Conservation (phyloP, 2,329 filamentous ascomycete species). For the Pseudopithomyces chartarum region DNA sequence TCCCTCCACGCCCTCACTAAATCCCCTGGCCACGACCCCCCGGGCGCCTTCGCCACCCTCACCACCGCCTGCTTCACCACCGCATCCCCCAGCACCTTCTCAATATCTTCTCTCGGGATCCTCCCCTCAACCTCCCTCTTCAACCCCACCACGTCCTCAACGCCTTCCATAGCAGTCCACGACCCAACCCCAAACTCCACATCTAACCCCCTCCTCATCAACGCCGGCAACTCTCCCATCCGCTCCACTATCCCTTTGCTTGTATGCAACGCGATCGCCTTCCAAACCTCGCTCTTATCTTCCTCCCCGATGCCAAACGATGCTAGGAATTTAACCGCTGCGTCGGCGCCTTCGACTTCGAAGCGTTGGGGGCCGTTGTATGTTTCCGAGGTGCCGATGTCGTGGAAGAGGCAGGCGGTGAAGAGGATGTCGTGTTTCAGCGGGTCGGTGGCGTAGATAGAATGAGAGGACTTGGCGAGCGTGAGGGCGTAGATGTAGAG, state of each 20-base stretch:
- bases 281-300: constrained; percentile 50
- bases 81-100: constrained; percentile 51
- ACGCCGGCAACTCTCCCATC: constrained; percentile 44
- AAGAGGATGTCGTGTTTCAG: constrained; percentile 54
- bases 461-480: constrained; percentile 32
- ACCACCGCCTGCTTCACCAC: constrained; percentile 48
- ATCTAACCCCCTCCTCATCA: constrained; percentile 46
- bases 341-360: constrained; percentile 53
- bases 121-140: constrained; percentile 28
- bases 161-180: constrained; percentile 14
- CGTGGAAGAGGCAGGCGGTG: constrained; percentile 69
- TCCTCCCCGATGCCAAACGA: constrained; percentile 23
- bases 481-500: constrained; percentile 67
- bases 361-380: constrained; percentile 47
- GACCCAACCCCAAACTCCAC: constrained; percentile 45
- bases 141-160: constrained; percentile 24
- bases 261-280: constrained; percentile 52
- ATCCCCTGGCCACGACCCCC: constrained; percentile 42
- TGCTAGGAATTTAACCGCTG: constrained; percentile 41
- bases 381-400: constrained; percentile 69
- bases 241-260: constrained; percentile 52
- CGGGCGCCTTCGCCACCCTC: constrained; percentile 47
- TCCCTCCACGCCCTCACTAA: constrained; percentile 30
- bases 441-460: constrained; percentile 32
- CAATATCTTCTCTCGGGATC: constrained; percentile 45